Evolutionary conservation across 140 eudicot genomes (phyloP).

Genomic region (Stevia rebaudiana): DNA sequence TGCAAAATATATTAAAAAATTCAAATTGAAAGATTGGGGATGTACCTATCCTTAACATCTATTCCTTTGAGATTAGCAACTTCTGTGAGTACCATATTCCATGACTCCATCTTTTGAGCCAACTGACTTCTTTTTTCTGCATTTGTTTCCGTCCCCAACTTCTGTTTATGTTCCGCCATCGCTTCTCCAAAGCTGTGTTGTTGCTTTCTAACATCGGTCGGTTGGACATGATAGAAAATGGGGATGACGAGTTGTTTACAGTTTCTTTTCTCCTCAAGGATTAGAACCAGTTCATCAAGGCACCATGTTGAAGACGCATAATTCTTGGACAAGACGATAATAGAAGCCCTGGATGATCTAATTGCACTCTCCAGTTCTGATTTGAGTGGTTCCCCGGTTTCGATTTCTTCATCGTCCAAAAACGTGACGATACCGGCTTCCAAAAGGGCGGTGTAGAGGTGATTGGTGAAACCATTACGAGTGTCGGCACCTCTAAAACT

Average conservation of each 20-base stretch:
- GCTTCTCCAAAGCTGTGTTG: not conserved
- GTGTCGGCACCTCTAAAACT: constrained; percentile 15
- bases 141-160: not conserved
- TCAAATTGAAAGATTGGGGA: too few species aligned
- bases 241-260: not conserved
- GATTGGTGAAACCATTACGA: constrained; percentile 9
- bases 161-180: constrained; percentile 1
- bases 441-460: constrained; percentile 2
- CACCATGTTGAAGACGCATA: constrained; percentile 10
- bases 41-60: not conserved
- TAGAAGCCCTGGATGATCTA: not conserved
- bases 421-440: not conserved
- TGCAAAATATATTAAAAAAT: too few species aligned
- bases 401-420: constrained; percentile 5
- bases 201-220: constrained; percentile 9
- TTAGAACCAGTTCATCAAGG: constrained; percentile 3
- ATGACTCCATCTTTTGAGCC: not conserved
- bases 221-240: constrained; percentile 4
- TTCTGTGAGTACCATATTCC: not conserved
- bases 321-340: constrained; percentile 9
- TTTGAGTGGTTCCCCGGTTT: not conserved
- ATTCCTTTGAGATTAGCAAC: constrained; percentile 4
- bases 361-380: constrained; percentile 6
- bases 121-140: not conserved
- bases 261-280: not conserved